Conservation (phyloP, 1,284 basidiomycete genomes). For the Ceratobasidium papillatum region DNA sequence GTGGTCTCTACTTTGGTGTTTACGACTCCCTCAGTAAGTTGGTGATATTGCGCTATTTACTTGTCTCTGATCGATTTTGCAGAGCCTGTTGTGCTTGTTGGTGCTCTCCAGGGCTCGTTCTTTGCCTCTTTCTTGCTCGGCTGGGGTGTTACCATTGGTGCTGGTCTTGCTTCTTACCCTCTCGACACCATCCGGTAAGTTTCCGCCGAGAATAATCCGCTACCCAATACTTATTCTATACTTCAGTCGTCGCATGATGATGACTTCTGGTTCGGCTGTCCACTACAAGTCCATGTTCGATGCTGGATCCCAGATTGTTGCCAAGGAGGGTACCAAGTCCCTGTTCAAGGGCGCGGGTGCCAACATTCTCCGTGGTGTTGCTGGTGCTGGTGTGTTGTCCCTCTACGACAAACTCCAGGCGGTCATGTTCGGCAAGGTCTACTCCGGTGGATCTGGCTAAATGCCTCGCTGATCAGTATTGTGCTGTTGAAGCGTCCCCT, state of each 20-base stretch:
- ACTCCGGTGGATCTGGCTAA: conserved; percentile 78
- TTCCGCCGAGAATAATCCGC: conserved; percentile 7
- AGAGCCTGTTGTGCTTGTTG: conserved; percentile 92
- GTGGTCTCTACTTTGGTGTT: conserved; percentile 95
- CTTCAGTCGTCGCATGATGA: conserved; percentile 92
- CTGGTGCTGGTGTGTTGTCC: conserved; percentile 96
- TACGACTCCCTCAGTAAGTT: conserved; percentile 89
- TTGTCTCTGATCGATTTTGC: conserved; percentile 40
- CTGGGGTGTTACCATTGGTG: conserved; percentile 95
- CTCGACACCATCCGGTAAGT: conserved; percentile 89
- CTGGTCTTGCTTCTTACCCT: conserved; percentile 95
- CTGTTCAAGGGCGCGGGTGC: conserved; percentile 97
- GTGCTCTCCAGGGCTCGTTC: conserved; percentile 89
- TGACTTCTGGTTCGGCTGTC: conserved; percentile 84
- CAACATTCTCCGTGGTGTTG: conserved; percentile 98
- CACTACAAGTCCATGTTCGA: conserved; percentile 96
- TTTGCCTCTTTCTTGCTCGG: conserved; percentile 89
- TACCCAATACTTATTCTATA: not conserved
- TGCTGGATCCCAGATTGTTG: conserved; percentile 81
- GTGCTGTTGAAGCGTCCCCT: conserved; percentile 30
- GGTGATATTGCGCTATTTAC: not conserved
- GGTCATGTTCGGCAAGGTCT: conserved; percentile 94
- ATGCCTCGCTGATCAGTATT: conserved; percentile 35
- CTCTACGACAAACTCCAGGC: conserved; percentile 94
- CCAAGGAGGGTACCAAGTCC: conserved; percentile 89